Base-by-base conservation (phyloP, 1,284 basidiomycete species). In the Filobasidium uniguttulatum region DNA sequence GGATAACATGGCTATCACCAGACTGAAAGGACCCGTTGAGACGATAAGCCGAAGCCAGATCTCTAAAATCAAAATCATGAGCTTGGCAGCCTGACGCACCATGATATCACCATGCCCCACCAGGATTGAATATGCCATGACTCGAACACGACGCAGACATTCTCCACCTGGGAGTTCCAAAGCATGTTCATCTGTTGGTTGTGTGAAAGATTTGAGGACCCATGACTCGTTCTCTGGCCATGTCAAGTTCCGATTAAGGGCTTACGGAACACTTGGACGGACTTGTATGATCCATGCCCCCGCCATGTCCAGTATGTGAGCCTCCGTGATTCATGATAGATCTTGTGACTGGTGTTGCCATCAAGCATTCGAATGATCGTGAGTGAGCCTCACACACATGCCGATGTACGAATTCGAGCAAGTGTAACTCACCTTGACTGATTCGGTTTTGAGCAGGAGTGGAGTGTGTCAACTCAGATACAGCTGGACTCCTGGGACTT, bases 171-270 rank as follows among this genome's bases (percentile, higher is more conserved):
- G 38, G 58, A 59, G 52, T 70, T 70, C 68, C 67, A 70, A 15
- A 70, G 60, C 68, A 70, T 70, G 60, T 69, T 66, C 68, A 69
- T 67, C 68, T 70, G 46, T n/a, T 9, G 9, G 26, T 28, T 5
- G 3, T 3, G 12, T 26, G 23, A 28, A 29, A 26, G 40, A 15
- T 17, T 28, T 26, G 25, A 3, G 15, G 14, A 23, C 23, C 22
- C 12, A 15, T 15, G 5, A 9, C 4, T 43, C 23, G 19, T 22
- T 14, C 4, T 26, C 10, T 15, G 3, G 40, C 8, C 8, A 3
- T n/a, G 8, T 8, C 12, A 4, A 6, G 22, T 28, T 7, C 40
- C 26, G 3, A 23, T 3, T n/a, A 28, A 43, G 31, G 9, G 29
- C 48, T 43, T 14, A 49, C 48, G 1, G 48, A 49, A 33, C 48